phyloP scores from a whole-genome alignment of 306 rosid species.

The Quercus aquifolioides region DNA sequence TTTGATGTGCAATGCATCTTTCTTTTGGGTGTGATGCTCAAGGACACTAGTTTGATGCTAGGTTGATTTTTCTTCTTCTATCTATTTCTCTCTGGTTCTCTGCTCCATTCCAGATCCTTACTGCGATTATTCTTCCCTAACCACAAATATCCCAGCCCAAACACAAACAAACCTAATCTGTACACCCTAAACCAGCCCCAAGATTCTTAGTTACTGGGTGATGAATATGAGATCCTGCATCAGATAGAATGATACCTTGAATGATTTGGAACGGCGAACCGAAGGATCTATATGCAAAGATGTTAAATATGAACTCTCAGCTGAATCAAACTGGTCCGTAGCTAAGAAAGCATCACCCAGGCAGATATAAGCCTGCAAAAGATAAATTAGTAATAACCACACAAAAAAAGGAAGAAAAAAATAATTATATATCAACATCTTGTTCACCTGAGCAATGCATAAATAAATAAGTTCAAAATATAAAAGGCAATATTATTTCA shows the following conservation, averaged over 20 bases:
- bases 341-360: conserved; percentile 78
- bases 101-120: too few species aligned
- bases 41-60: too few species aligned
- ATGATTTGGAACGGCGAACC: conserved; percentile 66
- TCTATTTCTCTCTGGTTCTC: too few species aligned
- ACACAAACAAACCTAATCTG: too few species aligned
- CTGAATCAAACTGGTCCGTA: conserved; percentile 50
- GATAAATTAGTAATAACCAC: not conserved
- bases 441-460: not conserved
- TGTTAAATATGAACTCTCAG: conserved; percentile 64
- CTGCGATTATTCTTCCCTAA: too few species aligned
- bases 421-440: not conserved
- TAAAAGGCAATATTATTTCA: not conserved
- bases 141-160: too few species aligned
- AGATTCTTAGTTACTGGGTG: too few species aligned
- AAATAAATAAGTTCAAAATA: not conserved
- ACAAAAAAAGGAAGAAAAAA: not conserved
- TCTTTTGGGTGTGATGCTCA: too few species aligned
- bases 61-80: too few species aligned
- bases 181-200: too few species aligned
- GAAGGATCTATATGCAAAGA: conserved; percentile 69
- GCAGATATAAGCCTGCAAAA: conserved; percentile 74
- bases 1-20: too few species aligned
- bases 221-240: not conserved
- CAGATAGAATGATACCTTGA: conserved; percentile 54